Evolutionary conservation across 257 asterid species (phyloP), one percentile per base, ranked within the genome.

Genomic region (Solanum sitiens): DNA sequence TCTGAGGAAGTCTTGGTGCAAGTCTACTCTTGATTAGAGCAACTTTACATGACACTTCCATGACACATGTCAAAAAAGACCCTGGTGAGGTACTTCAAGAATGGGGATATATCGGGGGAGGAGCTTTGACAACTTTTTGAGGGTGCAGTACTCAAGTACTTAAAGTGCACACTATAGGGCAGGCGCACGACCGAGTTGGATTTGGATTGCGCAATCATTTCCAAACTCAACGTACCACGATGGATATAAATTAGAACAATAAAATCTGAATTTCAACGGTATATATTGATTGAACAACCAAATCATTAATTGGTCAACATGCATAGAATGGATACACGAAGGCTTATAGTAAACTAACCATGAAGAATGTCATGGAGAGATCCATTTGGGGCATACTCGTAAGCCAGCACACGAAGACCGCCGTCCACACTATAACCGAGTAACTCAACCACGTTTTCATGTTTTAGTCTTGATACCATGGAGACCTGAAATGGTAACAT

Each of bases 291-390:
- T 72, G 84, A 77, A 77, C 84, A 13, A 14, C 65, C 84, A 77
- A 77, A 77, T 2, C 9, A 14, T 42, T 8, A 14, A 42, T 44
- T 33, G 39, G 11, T 45, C 42, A 27, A 27, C 67, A 27, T 10
- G 39, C 85, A 80, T 18, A 80, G 85, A 80, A 50, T 80, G 37
- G 68, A 32, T 80, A 15, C 14, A 9, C 67, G 30, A 79, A 9
- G 67, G 14, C 27, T 45, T 80, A 47, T 47, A 80, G 85, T 45
- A 30, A 83, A 91, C 94, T 72, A 63, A 95, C 98, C 98, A 82
- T 95, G 98, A 87, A 95, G 98, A 86, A 94, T 92, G 90, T 95
- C 95, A 67, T 94, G 98, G 59, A 95, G 93, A 40, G 98, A 95
- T 86, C 98, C 98, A 86, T 91, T 93, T 23, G 96, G 77, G 44